Evolutionary conservation across 1,284 basidiomycete species (phyloP).

Genomic region (Ustilago xerochloae): DNA sequence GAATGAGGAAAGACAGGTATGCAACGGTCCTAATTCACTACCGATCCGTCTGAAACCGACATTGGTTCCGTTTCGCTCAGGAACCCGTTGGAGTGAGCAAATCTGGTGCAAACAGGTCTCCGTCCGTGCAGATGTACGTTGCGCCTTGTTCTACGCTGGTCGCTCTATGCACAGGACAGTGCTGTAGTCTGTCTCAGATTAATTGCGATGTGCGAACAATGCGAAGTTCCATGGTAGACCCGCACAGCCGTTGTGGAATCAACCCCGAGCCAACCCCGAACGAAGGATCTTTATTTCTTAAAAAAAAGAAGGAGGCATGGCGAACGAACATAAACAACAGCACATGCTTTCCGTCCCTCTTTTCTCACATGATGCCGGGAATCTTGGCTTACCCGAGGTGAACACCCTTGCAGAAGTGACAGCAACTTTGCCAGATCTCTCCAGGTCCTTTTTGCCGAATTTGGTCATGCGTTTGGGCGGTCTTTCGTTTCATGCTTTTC

Average conservation of each 20-base stretch:
- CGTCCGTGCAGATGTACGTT: background rate
- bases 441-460: background rate
- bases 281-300: background rate
- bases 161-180: too few relatives aligned
- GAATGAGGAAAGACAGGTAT: background rate
- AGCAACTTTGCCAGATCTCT: background rate
- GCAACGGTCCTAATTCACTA: background rate
- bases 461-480: too few relatives aligned
- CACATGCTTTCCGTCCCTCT: background rate
- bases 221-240: background rate
- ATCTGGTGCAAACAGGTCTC: background rate
- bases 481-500: too few relatives aligned
- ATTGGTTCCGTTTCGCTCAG: background rate
- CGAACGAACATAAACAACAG: background rate
- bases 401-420: background rate
- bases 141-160: background rate
- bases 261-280: background rate
- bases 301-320: background rate
- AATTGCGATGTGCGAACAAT: too few relatives aligned
- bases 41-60: background rate
- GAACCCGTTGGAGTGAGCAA: background rate
- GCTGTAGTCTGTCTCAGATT: background rate
- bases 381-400: background rate
- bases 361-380: background rate
- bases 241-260: background rate